Evolutionary conservation across 2,329 filamentous ascomycete genomes (phyloP).

Genomic region (Sporothrix schenckii): DNA sequence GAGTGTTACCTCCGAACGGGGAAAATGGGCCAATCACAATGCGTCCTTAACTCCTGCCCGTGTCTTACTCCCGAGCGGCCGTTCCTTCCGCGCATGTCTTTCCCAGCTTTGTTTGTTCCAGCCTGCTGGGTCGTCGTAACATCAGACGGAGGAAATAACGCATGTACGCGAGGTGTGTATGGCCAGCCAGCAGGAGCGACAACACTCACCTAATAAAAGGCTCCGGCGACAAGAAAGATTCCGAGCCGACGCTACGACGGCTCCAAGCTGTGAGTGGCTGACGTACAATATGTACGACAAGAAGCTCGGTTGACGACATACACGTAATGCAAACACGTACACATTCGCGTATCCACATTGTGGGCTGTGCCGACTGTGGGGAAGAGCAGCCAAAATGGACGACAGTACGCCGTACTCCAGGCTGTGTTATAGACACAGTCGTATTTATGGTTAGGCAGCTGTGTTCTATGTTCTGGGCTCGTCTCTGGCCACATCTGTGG

Average conservation of each 20-base stretch:
- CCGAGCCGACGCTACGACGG: slow-evolving; percentile 16
- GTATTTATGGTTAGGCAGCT: slow-evolving; percentile 2
- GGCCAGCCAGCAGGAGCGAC: neutral
- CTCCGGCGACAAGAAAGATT: slow-evolving; percentile 1
- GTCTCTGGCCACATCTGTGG: neutral
- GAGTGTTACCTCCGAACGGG: too few species aligned
- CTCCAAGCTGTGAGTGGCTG: neutral
- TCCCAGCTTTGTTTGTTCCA: neutral
- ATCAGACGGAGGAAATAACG: neutral
- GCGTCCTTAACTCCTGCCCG: neutral
- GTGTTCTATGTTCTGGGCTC: neutral
- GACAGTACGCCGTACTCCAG: neutral
- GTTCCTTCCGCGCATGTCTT: neutral
- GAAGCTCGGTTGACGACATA: neutral
- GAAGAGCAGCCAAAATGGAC: neutral
- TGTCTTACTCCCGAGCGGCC: neutral
- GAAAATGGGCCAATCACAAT: neutral
- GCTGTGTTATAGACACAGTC: too few species aligned
- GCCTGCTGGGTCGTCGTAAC: slow-evolving; percentile 8
- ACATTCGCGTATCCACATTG: neutral
- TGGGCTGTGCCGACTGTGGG: slow-evolving; percentile 19
- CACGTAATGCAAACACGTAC: slow-evolving; percentile 7
- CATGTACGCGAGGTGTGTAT: too few species aligned
- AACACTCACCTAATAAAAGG: neutral
- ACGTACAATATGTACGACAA: neutral